Evolutionary conservation across 768 basidiomycete species (phyloP), one percentile per base, ranked within the genome.

Genomic region (Termitomyces sp.): DNA sequence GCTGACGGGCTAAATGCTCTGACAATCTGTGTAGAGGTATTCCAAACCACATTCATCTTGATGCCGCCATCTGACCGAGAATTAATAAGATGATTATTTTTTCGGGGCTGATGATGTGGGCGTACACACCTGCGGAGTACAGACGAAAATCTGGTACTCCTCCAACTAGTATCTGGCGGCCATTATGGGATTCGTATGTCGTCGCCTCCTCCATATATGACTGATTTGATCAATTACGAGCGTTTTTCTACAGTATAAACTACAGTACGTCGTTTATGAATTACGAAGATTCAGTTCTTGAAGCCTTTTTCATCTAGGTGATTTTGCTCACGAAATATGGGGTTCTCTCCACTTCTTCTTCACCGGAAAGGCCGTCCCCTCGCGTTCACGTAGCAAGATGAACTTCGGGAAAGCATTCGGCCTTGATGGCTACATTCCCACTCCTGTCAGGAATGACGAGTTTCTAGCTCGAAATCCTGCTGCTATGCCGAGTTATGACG

Each of bases 1-100:
- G 82, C 92, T 0, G 81, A 96, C 59, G 94, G 94, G 1, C 72
- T 95, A 33, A 89, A 85, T 61, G 92, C 94, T 0, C 78, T 97
- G 4, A 76, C 88, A 18, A 91, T 86, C 33, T 91, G 89, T 63
- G 83, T 95, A 51, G 94, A 96, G 82, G 91, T 90, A 63, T 55
- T 27, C 61, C 41, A 8, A 15, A 2, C 16, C 13, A 11, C 15
- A 3, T 44, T 50, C 18, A 13, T 16, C 18, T 48, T 24, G 15
- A 49, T 39, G 44, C 15, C n/a, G 4, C 16, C n/a, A 44, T 37
- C 36, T 57, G 12, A 59, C 9, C 34, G 31, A 44, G 37, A 24
- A 33, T 7, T 34, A 92, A 33, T 12, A 55, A 92, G 89, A 95
- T 95, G 93, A 85, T 93, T 47, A 75, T 93, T 67, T 94, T 95